Evolutionary conservation across 2,329 filamentous ascomycete species (phyloP).

Genomic region (Metarhizium album): DNA sequence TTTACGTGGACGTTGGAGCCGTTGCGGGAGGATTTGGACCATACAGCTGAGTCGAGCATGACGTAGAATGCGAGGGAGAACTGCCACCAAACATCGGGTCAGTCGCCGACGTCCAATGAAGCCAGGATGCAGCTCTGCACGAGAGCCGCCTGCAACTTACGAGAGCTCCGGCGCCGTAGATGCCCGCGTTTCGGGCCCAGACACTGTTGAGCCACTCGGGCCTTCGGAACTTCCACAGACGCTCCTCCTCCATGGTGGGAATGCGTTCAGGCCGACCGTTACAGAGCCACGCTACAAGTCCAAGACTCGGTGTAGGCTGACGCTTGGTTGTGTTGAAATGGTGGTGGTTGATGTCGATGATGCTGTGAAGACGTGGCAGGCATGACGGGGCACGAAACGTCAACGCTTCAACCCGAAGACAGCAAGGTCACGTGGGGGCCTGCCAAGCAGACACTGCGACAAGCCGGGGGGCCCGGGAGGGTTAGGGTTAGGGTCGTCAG

Average conservation of each 20-base stretch:
- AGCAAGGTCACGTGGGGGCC: neutral
- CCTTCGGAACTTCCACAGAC: slow-evolving; percentile 56
- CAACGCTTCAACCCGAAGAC: neutral
- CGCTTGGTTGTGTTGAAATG: slow-evolving; percentile 1
- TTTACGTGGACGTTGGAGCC: slow-evolving; percentile 49
- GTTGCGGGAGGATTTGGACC: slow-evolving; percentile 52
- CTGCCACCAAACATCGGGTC: slow-evolving; percentile 22
- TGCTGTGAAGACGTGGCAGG: slow-evolving; percentile 10
- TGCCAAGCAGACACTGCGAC: no score
- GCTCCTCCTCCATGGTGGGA: slow-evolving; percentile 47
- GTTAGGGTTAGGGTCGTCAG: no score
- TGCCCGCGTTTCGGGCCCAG: slow-evolving; percentile 51
- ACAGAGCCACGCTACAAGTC: neutral
- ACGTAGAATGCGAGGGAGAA: slow-evolving; percentile 60
- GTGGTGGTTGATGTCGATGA: slow-evolving; percentile 2
- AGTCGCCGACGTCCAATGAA: neutral
- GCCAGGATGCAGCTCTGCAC: neutral
- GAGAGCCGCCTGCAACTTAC: slow-evolving; percentile 29
- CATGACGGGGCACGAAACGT: slow-evolving; percentile 16
- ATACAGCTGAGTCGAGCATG: slow-evolving; percentile 57
- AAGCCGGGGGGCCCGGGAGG: no score
- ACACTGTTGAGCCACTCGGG: slow-evolving; percentile 57
- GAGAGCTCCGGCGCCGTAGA: slow-evolving; percentile 52
- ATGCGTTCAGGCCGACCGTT: no score
- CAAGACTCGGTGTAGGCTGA: slow-evolving; percentile 5